phyloP scores from a whole-genome alignment of 148 eudicot species.

The Rhododendron henanense region DNA sequence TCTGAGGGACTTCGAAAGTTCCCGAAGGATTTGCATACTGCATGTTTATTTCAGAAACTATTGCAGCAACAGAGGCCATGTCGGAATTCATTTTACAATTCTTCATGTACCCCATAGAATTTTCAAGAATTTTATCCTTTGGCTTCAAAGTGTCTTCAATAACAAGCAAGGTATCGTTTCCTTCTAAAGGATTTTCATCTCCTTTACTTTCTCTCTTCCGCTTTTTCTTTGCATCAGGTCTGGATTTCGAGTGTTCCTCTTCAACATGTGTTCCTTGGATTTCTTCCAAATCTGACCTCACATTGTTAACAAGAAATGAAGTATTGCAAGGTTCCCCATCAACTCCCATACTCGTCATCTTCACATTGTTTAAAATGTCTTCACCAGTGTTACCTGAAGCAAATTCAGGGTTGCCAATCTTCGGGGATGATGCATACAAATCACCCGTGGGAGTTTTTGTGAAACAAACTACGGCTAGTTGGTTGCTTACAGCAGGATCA shows the following conservation, averaged over 20 bases:
- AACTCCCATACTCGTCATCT: slow-evolving; percentile 4
- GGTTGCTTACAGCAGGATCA: background rate
- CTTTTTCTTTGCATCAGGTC: slow-evolving; percentile 24
- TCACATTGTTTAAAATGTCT: slow-evolving; percentile 6
- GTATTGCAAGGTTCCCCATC: slow-evolving; percentile 8
- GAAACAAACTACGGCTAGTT: slow-evolving; percentile 12
- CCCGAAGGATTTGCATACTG: slow-evolving; percentile 7
- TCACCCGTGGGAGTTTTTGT: slow-evolving; percentile 5
- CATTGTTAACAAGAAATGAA: background rate
- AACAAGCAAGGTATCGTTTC: slow-evolving; percentile 1
- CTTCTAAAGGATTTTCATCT: slow-evolving; percentile 17
- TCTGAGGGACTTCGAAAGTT: background rate
- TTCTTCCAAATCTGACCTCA: slow-evolving; percentile 10
- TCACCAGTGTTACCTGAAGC: background rate
- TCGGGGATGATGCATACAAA: background rate
- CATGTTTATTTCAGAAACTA: background rate
- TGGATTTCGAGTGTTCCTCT: slow-evolving; percentile 6
- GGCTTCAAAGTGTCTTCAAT: slow-evolving; percentile 4
- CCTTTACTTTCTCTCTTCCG: slow-evolving; percentile 18
- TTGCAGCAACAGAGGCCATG: slow-evolving; percentile 12
- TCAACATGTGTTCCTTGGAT: slow-evolving; percentile 2
- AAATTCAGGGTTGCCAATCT: background rate
- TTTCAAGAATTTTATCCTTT: slow-evolving; percentile 6
- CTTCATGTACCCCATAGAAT: slow-evolving; percentile 14
- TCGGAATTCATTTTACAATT: slow-evolving; percentile 7